Conservation (phyloP, 257 asterid species). For the Nicotiana tomentosiformis region DNA sequence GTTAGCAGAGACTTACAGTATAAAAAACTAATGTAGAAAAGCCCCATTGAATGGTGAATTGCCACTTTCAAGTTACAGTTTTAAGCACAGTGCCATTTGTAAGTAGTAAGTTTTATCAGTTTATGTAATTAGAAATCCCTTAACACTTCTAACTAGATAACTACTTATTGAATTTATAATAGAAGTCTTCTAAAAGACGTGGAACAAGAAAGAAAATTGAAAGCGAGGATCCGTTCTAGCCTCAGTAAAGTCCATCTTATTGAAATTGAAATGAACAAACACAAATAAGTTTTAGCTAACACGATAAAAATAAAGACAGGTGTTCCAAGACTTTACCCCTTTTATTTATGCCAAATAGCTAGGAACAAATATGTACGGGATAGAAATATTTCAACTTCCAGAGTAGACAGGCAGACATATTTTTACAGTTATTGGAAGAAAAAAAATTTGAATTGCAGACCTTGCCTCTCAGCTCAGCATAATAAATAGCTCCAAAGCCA, state of each 20-base stretch:
- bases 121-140: neutral
- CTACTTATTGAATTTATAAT: neutral
- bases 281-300: neutral
- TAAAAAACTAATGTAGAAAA: neutral
- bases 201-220: neutral
- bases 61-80: neutral
- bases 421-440: neutral
- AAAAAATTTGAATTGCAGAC: constrained; percentile 29
- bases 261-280: neutral
- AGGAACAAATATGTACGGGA: neutral
- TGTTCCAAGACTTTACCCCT: neutral
- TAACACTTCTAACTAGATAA: neutral
- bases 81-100: neutral
- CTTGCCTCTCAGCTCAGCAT: constrained; percentile 97
- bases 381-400: neutral
- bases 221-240: neutral
- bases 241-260: neutral
- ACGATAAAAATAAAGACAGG: neutral
- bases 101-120: neutral
- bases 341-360: neutral
- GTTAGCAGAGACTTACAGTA: neutral
- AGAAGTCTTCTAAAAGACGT: neutral
- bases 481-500: constrained; percentile 91
- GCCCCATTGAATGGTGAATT: neutral
- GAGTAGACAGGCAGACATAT: neutral